phyloP scores from a whole-genome alignment of 2,329 filamentous ascomycete species.

The Fusarium falciforme region DNA sequence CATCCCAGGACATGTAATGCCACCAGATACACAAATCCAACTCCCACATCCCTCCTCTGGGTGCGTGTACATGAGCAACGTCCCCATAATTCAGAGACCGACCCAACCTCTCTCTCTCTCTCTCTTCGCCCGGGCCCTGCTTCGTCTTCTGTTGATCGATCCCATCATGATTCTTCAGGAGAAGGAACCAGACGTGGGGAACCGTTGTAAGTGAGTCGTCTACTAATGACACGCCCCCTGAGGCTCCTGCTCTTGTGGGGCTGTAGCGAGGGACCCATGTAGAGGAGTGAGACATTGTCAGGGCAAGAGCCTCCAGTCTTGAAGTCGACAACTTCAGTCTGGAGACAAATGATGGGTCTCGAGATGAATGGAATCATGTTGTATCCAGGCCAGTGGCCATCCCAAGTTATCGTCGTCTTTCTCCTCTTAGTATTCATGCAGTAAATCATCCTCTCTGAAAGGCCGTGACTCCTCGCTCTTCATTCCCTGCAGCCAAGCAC shows the following conservation, averaged over 20 bases:
- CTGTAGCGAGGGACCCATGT: neutral
- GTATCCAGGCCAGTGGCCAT: neutral
- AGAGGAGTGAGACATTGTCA: neutral
- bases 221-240: neutral
- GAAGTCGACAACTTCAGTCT: neutral
- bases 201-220: neutral
- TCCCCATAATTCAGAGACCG: neutral
- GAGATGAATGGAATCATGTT: neutral
- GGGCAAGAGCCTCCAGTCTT: neutral
- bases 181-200: conserved; percentile 1
- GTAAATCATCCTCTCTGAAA: neutral
- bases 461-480: neutral
- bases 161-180: neutral
- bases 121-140: neutral
- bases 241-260: neutral
- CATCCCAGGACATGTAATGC: neutral
- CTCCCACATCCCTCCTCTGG: conserved; percentile 6
- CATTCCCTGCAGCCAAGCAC: neutral
- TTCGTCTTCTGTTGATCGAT: neutral
- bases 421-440: too few relatives aligned
- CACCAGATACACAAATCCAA: neutral
- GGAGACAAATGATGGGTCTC: neutral
- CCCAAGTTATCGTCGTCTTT: neutral
- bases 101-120: neutral
- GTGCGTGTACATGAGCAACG: conserved; percentile 7